Conservation (phyloP, 257 asterid genomes). For the Rehmannia glutinosa region DNA sequence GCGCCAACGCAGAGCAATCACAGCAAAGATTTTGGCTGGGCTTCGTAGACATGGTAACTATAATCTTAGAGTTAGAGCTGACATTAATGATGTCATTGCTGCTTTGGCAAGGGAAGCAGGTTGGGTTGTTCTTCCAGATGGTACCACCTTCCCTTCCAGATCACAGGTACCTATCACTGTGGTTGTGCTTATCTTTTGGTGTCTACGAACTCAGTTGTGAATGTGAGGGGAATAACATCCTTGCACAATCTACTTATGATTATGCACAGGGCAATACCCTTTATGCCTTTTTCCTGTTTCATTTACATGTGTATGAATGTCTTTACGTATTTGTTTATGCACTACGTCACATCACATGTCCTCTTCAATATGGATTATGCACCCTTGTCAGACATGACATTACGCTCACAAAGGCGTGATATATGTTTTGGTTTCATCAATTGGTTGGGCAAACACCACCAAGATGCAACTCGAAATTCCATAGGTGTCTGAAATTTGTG, state of each 20-base stretch:
- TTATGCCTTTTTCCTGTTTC: not conserved
- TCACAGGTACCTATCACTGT: conserved; percentile 52
- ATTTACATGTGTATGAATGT: no score
- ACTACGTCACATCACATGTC: not conserved
- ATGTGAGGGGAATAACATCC: no score
- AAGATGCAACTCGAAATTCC: conserved; percentile 13
- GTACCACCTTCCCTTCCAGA: conserved; percentile 91
- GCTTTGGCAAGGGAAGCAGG: conserved; percentile 99
- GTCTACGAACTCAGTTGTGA: no score
- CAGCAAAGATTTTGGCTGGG: conserved; percentile 97
- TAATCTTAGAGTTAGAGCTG: conserved; percentile 97
- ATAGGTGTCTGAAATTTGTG: not conserved
- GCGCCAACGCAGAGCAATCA: conserved; percentile 94
- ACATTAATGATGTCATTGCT: conserved; percentile 92
- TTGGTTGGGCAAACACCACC: conserved; percentile 2
- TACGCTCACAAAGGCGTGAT: not conserved
- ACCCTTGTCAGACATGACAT: not conserved
- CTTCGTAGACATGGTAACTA: conserved; percentile 96
- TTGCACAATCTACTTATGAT: not conserved
- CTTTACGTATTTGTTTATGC: not conserved
- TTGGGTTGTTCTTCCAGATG: conserved; percentile 99
- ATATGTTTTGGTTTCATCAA: conserved; percentile 1
- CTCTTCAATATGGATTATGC: not conserved
- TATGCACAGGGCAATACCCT: not conserved
- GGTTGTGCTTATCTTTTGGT: not conserved